Conservation (phyloP, 202 grass and related monocot genomes). For the Zizania palustris region DNA sequence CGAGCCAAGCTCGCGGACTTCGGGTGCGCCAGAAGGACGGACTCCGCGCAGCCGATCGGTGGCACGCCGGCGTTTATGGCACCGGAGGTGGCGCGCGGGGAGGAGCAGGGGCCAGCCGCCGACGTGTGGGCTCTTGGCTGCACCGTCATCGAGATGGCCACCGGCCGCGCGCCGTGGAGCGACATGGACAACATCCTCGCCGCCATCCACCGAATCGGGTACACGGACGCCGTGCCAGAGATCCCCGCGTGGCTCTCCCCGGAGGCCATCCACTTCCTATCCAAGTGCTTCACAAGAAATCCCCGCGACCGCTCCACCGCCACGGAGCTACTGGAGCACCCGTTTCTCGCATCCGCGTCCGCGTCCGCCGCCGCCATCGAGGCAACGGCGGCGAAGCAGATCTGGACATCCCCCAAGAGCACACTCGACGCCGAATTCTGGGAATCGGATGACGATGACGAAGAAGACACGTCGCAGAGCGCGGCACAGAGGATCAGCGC, state of each 20-base stretch:
- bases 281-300: constrained; percentile 54
- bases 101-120: constrained; percentile 55
- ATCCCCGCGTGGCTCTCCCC: constrained; percentile 55
- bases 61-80: constrained; percentile 92
- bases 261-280: constrained; percentile 54
- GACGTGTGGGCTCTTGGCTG: constrained; percentile 91
- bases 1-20: constrained; percentile 72
- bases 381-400: neutral
- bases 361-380: neutral
- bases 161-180: constrained; percentile 64
- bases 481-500: constrained; percentile 47
- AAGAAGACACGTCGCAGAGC: constrained; percentile 8
- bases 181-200: constrained; percentile 45
- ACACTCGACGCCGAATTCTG: constrained; percentile 52
- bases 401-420: constrained; percentile 64
- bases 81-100: constrained; percentile 76
- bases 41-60: neutral
- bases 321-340: constrained; percentile 65
- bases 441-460: constrained; percentile 52
- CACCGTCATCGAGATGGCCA: constrained; percentile 76
- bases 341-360: constrained; percentile 49
- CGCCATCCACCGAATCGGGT: constrained; percentile 60
- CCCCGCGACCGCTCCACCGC: constrained; percentile 52
- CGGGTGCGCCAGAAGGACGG: constrained; percentile 46
- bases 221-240: constrained; percentile 48